Percentiles rank a stretch among this genome's conserved stretches.
These are phyloP conservation scores for Kodamaea nitidulidarum DNA, from an alignment of 805 yeast species.

Conservation along the genomic window DNA sequence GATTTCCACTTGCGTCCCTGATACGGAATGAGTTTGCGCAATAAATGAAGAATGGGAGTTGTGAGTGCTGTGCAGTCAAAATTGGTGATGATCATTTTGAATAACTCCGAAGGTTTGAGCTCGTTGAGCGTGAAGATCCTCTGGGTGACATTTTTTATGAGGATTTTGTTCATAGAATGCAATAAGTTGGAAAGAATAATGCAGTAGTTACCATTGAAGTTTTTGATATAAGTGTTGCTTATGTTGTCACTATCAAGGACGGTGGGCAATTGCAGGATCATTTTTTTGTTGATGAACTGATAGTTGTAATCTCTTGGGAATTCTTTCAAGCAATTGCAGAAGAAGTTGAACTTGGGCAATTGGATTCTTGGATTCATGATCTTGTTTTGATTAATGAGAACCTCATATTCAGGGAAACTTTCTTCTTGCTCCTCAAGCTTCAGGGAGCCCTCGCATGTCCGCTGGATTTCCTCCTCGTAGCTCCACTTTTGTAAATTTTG, in stretches of 20 bases:
- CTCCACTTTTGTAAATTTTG: constrained; percentile 25
- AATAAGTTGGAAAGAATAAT: constrained; percentile 49
- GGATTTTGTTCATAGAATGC: constrained; percentile 50
- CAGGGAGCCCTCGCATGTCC: constrained; percentile 2
- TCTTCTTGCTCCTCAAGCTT: constrained; percentile 9
- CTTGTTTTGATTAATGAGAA: constrained; percentile 34
- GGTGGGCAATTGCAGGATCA: constrained; percentile 26
- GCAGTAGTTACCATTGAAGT: constrained; percentile 42
- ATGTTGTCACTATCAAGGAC: constrained; percentile 23
- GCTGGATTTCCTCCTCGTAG: constrained; percentile 9
- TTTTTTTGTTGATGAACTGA: constrained; percentile 27
- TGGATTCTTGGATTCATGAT: constrained; percentile 35
- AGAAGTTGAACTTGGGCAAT: constrained; percentile 33
- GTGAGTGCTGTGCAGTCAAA: constrained; percentile 58
- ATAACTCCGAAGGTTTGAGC: constrained; percentile 56
- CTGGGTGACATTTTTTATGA: constrained; percentile 64
- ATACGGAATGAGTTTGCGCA: constrained; percentile 80
- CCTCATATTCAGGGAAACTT: constrained; percentile 27
- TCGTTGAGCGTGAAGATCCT: constrained; percentile 63
- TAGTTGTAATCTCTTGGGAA: constrained; percentile 15
- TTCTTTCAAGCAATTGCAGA: constrained; percentile 30
- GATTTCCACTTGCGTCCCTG: constrained; percentile 94
- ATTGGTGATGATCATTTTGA: constrained; percentile 54
- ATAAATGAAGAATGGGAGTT: constrained; percentile 64
- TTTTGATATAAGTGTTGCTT: constrained; percentile 24